Evolutionary conservation across 257 asterid species (phyloP), one percentile per base, ranked within the genome.

Genomic region (Linaria vulgaris): DNA sequence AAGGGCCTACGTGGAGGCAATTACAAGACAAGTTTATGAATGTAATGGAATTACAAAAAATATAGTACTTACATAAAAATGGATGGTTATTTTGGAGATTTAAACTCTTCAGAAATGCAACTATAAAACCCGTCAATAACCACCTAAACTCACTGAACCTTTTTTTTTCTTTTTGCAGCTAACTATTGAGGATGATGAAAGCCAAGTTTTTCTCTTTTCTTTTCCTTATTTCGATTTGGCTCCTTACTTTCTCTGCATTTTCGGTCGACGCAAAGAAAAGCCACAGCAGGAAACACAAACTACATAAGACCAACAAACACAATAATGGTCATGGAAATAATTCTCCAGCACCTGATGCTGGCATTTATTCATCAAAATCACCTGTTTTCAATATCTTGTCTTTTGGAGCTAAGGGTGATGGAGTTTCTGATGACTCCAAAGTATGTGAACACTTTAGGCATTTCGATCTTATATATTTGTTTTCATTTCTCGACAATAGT

Each of bases 361-460:
- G 71, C 25, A 4, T 46, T 6, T 53, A 47, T 51, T 74, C 76
- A 9, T 27, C 46, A 12, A 64, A 63, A 16, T 62, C 80, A 12
- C 25, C 54, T 27, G 67, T 66, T 24, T 86, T 82, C 68, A 74
- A 69, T 75, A 62, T 88, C n/a, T 25, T 80, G 25, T 74, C 84
- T 16, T 88, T 84, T 49, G 94, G 96, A 52, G 96, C 96, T 9
- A 82, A 69, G 75, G 95, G 87, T 6, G 73, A 88, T 45, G 91
- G 94, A 21, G 71, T 76, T 67, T 67, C 90, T 9, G 94, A 86
- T 64, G 96, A 89, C 69, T 79, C 95, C 57, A 79, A 74, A 90
- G 90, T 82, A 72, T 64, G 2, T 12, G 47, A 46, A 31, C n/a
- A 60, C 7, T n/a, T 19, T 19, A 48, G 56, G 51, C 54, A 64